phyloP scores from a whole-genome alignment of 208 protist genomes.

The Polymyxa betae region DNA sequence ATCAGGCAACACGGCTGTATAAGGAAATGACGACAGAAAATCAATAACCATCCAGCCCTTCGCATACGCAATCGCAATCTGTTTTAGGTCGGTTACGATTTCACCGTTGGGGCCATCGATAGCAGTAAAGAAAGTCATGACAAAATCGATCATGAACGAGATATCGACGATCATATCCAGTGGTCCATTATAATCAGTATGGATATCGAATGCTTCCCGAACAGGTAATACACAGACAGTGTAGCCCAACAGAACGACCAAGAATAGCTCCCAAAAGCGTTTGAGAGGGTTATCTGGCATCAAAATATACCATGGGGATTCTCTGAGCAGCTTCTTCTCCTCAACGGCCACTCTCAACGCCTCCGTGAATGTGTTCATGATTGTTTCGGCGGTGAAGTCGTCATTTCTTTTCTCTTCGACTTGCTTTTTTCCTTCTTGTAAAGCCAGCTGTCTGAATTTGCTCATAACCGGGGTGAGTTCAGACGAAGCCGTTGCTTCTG shows the following conservation, averaged over 20 bases:
- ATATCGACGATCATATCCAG: constrained; percentile 3
- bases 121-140: constrained; percentile 21
- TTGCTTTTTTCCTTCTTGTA: constrained; percentile 19
- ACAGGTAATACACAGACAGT: constrained; percentile 29
- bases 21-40: background rate
- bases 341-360: constrained; percentile 11
- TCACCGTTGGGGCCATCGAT: background rate
- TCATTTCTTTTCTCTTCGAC: background rate
- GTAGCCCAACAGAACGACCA: background rate
- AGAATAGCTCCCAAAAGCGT: constrained; percentile 5
- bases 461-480: too few species aligned
- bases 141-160: constrained; percentile 27
- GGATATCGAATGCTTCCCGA: background rate
- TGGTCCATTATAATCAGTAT: background rate
- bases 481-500: too few species aligned
- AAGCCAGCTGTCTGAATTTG: background rate
- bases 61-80: background rate
- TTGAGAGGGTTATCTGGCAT: background rate
- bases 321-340: background rate
- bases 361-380: constrained; percentile 14
- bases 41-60: constrained; percentile 5
- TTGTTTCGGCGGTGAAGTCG: background rate
- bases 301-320: constrained; percentile 9
- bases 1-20: background rate
- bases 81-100: background rate